These are phyloP conservation scores for Clavispora phyllophila DNA, from an alignment of 805 yeast species.

Conservation along the genomic window DNA sequence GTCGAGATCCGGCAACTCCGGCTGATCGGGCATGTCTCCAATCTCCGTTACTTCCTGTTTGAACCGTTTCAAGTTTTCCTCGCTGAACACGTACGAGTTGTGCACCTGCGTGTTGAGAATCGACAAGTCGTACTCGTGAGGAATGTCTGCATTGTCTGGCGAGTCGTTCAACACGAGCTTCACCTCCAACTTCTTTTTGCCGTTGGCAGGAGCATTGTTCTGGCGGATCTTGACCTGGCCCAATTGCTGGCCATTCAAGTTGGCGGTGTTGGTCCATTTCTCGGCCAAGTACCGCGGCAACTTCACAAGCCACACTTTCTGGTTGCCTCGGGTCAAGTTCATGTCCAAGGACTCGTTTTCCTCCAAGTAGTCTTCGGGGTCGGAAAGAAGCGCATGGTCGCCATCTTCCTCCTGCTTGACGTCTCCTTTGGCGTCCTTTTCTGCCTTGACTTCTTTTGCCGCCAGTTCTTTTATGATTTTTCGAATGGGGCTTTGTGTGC, in stretches of 20 bases:
- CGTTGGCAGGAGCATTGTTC: constrained; percentile 22
- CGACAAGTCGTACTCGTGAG: constrained; percentile 78
- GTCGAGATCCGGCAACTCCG: constrained; percentile 24
- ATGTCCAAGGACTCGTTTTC: constrained; percentile 73
- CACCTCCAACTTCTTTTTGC: constrained; percentile 38
- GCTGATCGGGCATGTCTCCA: constrained; percentile 49
- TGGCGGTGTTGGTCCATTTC: constrained; percentile 62
- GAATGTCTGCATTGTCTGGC: constrained; percentile 44
- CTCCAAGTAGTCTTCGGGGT: constrained; percentile 42
- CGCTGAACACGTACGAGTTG: constrained; percentile 84
- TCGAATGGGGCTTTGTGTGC: constrained; percentile 10
- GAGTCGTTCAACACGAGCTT: constrained; percentile 51
- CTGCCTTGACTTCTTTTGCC: not conserved
- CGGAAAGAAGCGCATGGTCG: constrained; percentile 35
- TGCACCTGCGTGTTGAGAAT: constrained; percentile 74
- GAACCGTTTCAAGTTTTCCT: constrained; percentile 48
- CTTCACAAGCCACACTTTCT: constrained; percentile 89
- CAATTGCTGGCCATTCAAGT: constrained; percentile 65
- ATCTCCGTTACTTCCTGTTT: constrained; percentile 46
- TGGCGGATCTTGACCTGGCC: constrained; percentile 76
- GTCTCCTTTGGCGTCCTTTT: not conserved
- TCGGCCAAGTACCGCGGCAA: constrained; percentile 84
- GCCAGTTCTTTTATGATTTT: constrained; percentile 3
- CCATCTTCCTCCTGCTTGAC: constrained; percentile 7
- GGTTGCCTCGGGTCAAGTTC: constrained; percentile 54